phyloP scores from a whole-genome alignment of 805 yeast species.

The Torulaspora gathmanii region DNA sequence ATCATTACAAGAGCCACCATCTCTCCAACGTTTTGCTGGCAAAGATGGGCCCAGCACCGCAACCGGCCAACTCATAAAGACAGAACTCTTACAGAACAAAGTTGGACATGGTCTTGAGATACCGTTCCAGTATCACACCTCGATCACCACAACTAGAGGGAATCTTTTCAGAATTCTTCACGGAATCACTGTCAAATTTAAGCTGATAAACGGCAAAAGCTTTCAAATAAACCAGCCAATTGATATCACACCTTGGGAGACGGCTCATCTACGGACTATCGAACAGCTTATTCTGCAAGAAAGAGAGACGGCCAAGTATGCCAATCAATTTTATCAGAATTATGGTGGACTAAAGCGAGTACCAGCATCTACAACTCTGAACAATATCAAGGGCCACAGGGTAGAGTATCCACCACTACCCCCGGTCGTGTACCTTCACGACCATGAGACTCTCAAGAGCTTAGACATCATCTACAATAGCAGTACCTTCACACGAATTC shows the following conservation, averaged over 20 bases:
- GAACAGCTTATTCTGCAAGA: constrained; percentile 52
- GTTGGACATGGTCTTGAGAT: constrained; percentile 18
- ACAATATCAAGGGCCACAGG: constrained; percentile 5
- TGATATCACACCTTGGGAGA: constrained; percentile 51
- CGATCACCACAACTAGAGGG: constrained; percentile 48
- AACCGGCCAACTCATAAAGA: constrained; percentile 12
- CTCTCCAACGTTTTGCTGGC: constrained; percentile 16
- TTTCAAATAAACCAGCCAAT: constrained; percentile 49
- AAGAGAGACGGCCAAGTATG: constrained; percentile 42
- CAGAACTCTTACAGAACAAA: constrained; percentile 33
- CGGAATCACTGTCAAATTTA: constrained; percentile 47
- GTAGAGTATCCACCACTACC: constrained; percentile 39
- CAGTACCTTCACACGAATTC: constrained; percentile 16
- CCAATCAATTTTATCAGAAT: constrained; percentile 33
- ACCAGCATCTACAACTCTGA: constrained; percentile 22
- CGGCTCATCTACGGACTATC: constrained; percentile 44
- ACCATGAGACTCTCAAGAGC: constrained; percentile 20
- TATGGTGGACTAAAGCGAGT: constrained; percentile 37
- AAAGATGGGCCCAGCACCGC: neutral
- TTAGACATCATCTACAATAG: constrained; percentile 21
- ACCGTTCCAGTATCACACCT: constrained; percentile 41
- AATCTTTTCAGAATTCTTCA: constrained; percentile 49
- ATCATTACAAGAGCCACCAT: constrained; percentile 32
- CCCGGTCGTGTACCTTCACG: constrained; percentile 29
- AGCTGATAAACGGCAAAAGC: constrained; percentile 46